Base-by-base conservation (phyloP, 2,329 filamentous ascomycete species). In the Aspergillus hiratsukae region DNA sequence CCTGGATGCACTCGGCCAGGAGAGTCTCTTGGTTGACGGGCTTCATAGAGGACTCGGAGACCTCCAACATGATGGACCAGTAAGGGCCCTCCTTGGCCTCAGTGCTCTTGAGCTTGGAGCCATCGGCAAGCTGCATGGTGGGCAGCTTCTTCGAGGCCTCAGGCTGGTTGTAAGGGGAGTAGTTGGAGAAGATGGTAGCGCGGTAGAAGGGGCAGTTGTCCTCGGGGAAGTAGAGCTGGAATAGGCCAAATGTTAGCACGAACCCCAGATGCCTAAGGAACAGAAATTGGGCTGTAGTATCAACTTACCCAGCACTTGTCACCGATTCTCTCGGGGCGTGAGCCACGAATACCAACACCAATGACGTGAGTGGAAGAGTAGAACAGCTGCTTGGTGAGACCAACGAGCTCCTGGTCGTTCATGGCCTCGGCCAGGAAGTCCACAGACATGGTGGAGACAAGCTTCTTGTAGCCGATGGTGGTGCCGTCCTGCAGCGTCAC, bases 171-270 rank as follows among this genome's bases (percentile, higher is more conserved):
- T 96, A 87, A 53, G 93, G 94, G 23, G 94, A 97, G 84, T 99
- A 99, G 85, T 99, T 99, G 78, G 93, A 97, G 86, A 99, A 99
- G 80, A 99, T 97, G 72, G 94, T 99, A 71, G 94, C 94, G 67
- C 94, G 90, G 84, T 99, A 99, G 84, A 99, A 99, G 74, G 91
- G 91, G 82, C 91, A 97, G 84, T 99, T 88, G 76, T 96, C 89
- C 78, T 99, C 94, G 61, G 94, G 94, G 86, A 97, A 99, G 85
- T 99, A 99, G 64, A 99, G 83, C 87, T 88, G 49, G 11, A 37
- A 40, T 23, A 40, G 29, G 1, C n/a, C n/a, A 23, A 11, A 23
- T n/a, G 51, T 55, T 41, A 51, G 48, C 6, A 29, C 49, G 3
- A 46, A 31, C 21, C 21, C 1, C n/a, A 35, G 19, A 23, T n/a